Base-by-base conservation (phyloP, 495 filamentous ascomycete genomes). In the Evernia prunastri region DNA sequence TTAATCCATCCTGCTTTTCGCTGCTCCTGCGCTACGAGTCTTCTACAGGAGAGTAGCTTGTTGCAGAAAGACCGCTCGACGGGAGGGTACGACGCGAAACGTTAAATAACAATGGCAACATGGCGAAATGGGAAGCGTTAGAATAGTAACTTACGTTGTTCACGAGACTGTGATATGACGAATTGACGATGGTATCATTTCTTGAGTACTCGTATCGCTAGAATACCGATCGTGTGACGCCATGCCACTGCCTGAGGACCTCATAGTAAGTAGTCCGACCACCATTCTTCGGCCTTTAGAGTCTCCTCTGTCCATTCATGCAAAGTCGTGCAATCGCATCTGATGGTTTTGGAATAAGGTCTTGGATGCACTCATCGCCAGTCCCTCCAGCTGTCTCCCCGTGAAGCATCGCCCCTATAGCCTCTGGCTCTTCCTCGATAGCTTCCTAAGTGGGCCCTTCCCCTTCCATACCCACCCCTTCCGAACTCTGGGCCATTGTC, bases 401-500 rank as follows among this genome's bases (percentile, higher is more conserved):
- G 56, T 23, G 36, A 37, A 29, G 51, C 64, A 58, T 68, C 68
- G 25, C 74, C 63, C 66, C 74, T 73, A 12, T 71, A 73, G 56
- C 74, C 69, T 35, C 74, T 71, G 27, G 69, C 72, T 25, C 72
- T 60, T 3, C 60, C 66, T 25, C 56, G n/a, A 54, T 65, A 63
- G 31, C 60, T 63, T 18, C 66, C 58, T 36, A 25, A 39, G 59
- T 71, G 68, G 13, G 75, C 71, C 63, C 72, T 69, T 39, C 73
- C 64, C n/a, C 77, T 69, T 47, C 77, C 72, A 57, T 66, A 67
- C 25, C 76, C 73, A 31, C 79, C 76, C 63, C 79, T 72, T 56
- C 71, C 79, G 67, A 85, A 84, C 71, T 96, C 91, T 8, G 82
- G 81, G 4, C 91, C 92, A 64, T 83, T 76, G 73, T 96, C 90